Evolutionary conservation across 345 rosid genomes (phyloP).

Genomic region (Eucalyptus erythrocorys): DNA sequence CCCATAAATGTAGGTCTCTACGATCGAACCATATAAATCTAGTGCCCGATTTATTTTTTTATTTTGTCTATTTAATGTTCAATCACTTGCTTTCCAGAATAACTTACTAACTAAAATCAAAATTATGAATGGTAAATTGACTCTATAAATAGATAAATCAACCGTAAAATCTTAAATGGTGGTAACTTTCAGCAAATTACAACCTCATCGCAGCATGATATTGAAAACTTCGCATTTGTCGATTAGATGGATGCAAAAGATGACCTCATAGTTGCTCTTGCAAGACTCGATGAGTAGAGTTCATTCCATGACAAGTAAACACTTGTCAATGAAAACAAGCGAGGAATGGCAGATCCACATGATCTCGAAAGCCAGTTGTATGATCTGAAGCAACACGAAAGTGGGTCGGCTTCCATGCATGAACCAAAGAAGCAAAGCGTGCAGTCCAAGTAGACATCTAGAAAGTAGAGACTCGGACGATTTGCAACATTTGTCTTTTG

Average conservation of each 20-base stretch:
- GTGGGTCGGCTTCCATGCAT: neutral
- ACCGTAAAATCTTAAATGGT: neutral
- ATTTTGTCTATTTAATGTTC: rapidly evolving
- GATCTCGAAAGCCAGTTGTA: neutral
- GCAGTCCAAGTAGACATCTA: neutral
- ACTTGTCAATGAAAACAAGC: neutral
- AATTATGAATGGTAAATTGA: neutral
- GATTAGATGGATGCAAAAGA: neutral
- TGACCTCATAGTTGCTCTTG: neutral
- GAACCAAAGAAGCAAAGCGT: neutral
- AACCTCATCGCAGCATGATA: neutral
- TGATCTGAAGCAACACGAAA: neutral
- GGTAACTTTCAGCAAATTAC: neutral
- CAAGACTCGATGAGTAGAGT: neutral
- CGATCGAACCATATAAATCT: rapidly evolving
- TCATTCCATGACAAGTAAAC: neutral
- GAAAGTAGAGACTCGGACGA: neutral
- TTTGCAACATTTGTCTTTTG: neutral
- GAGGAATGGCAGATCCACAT: neutral
- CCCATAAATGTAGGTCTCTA: too few species aligned
- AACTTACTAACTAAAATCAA: too few species aligned
- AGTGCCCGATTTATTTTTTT: too few species aligned
- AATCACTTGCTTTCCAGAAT: rapidly evolving
- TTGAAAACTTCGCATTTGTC: neutral
- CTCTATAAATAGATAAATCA: neutral